Evolutionary conservation across 179 eudicot species (phyloP), one percentile per base, ranked within the genome.

Genomic region (Drosera spatulata): DNA sequence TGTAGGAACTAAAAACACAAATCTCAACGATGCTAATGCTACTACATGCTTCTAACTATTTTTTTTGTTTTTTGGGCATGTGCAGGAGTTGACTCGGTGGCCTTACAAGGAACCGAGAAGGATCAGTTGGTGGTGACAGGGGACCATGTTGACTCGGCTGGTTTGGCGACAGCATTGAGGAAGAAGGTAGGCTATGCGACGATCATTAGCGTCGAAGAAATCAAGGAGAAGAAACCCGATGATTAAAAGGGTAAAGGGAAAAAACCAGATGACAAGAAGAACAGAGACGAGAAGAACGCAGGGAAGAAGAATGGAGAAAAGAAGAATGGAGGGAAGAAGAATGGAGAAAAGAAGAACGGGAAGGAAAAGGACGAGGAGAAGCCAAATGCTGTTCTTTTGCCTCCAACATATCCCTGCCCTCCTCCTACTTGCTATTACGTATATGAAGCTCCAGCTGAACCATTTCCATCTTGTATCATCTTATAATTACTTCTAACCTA

Each of bases 181-280:
- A 67, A 67, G 71, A 67, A 67, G 59, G 53, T 53, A 8, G 55
- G 71, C 2, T 39, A 41, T 10, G 64, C 71, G 2, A 40, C 4
- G 3, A 12, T 61, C 0, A 6, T 61, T 2, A 61, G 56, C 10
- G 64, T 61, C 3, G 56, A 39, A 6, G 45, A 48, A 4, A 54
- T 60, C 54, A 39, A 38, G 60, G 12, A 40, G 33, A 15, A 43
- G 42, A 52, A 52, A 52, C 22, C 45, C 2, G 45, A n/a, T n/a
- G n/a, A n/a, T n/a, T n/a, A n/a, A n/a, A n/a, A n/a, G n/a, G n/a
- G n/a, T n/a, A n/a, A n/a, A n/a, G n/a, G 13, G n/a, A n/a, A n/a
- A n/a, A n/a, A 43, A 43, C 22, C 55, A 14, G 55, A 52, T 52
- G 55, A 13, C 15, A 52, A 9, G 2, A 14, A 14, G 33, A 22